Base-by-base conservation (phyloP, 805 yeast species). In the Wickerhamomyces bisporus region DNA sequence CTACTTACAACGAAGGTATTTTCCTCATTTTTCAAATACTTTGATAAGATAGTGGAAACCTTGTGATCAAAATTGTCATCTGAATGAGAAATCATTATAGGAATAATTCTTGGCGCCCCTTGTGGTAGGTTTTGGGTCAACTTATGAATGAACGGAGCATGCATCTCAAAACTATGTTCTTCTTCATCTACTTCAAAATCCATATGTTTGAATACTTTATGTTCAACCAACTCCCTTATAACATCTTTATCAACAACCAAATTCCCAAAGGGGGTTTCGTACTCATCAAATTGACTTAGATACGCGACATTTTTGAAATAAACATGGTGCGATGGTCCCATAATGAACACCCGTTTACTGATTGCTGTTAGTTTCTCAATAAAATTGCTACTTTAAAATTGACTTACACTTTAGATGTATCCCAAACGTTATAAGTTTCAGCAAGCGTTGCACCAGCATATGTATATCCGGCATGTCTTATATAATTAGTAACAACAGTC, bases 161-260 rank as follows among this genome's bases (percentile, higher is more conserved):
- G 98, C 96, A 93, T 86, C 53, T 93, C 98, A 52, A 93, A 76
- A 36, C 93, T 81, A 58, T 93, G 98, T 57, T 93, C 98, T 14
- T 81, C 83, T 42, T 79, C 77, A 57, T 93, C 98, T 12, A 70
- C 69, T 0, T 66, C 71, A 2, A 58, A 44, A 20, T 68, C 58
- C 94, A 88, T 83, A 38, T 56, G 60, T 41, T 66, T 64, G 48
- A 85, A 79, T 6, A 70, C 45, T 2, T 61, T 59, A 3, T 67
- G 53, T n/a, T 60, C 59, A 3, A 68, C 40, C 28, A 82, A 53
- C 14, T 62, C 48, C 2, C 57, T 38, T 17, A 66, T 62, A 1
- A 66, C 51, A 10, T 68, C 73, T 0, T 53, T 56, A 56, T 91
- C 96, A 14, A 91, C 84, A 1, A 68, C 64, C 3, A 93, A 53